Evolutionary conservation across 176 grass and related monocot species (phyloP).

Genomic region (Oryza meridionalis): DNA sequence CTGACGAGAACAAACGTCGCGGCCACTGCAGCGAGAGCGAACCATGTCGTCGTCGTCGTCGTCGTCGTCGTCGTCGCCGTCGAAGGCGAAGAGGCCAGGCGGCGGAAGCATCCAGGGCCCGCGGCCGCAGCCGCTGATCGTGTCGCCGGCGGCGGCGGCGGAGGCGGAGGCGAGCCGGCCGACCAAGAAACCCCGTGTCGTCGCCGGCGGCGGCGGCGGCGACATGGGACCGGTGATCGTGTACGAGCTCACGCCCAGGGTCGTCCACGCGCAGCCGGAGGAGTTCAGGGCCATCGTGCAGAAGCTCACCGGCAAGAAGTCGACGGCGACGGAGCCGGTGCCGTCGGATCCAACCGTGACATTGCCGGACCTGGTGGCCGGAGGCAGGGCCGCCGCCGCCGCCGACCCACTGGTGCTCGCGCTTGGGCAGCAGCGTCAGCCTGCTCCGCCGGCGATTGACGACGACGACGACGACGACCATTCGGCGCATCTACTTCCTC

Average conservation of each 20-base stretch:
- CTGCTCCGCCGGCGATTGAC: neutral
- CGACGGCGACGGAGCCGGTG: neutral
- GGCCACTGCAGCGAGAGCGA: neutral
- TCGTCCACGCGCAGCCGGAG: constrained; percentile 47
- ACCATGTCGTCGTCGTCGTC: neutral
- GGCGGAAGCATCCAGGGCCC: constrained; percentile 30
- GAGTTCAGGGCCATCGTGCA: constrained; percentile 73
- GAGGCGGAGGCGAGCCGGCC: neutral
- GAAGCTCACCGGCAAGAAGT: constrained; percentile 50
- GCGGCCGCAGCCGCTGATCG: constrained; percentile 38
- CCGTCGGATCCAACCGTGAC: neutral
- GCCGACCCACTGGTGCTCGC: constrained; percentile 25
- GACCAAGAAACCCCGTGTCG: constrained; percentile 7
- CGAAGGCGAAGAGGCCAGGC: constrained; percentile 5
- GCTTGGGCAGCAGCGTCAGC: constrained; percentile 12
- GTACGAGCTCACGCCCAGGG: constrained; percentile 56
- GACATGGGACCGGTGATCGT: constrained; percentile 49
- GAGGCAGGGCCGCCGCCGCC: neutral
- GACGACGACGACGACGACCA: neutral
- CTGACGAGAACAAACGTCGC: neutral
- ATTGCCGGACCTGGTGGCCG: no score
- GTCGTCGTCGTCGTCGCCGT: neutral
- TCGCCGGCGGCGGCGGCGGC: neutral
- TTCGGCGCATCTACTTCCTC: neutral
- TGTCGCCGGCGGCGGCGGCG: neutral